Evolutionary conservation across 2,329 filamentous ascomycete species (phyloP), one percentile per base, ranked within the genome.

Genomic region (Nigrograna mackinnonii): DNA sequence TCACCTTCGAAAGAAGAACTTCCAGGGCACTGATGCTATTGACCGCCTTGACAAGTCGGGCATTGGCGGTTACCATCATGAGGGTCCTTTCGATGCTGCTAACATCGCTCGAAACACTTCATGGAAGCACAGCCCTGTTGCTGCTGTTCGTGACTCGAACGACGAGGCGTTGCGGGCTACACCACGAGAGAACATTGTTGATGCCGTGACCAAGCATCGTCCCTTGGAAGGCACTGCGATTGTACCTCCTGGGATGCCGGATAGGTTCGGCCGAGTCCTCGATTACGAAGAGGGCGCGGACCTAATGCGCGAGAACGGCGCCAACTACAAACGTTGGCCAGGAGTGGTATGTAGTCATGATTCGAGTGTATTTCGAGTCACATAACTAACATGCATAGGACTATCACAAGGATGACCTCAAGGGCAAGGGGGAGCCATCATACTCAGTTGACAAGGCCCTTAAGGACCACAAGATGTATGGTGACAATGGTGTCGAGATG

Each of bases 71-170:
- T 96, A 95, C 68, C 92, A 96, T 67, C 92, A 97, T 58, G 89
- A 86, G 50, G 91, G 92, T 0, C 92, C 92, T 0, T 97, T 88
- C 56, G 92, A 97, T 64, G 89, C 91, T 7, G 86, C 89, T 2
- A 77, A 89, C 39, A 75, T 86, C 2, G 82, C 87, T 11, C 80
- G 89, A 35, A 96, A 96, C 70, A 76, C 72, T 4, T 76, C 83
- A 56, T 77, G 74, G 55, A 72, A 76, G 41, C 70, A 66, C 44
- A 85, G 88, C 3, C 91, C 92, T 0, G 71, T 96, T 6, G 89
- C 87, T 20, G 92, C 91, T 2, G 80, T 95, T 4, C 75, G 76
- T 42, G 77, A 81, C 3, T 84, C 83, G 31, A 96, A 94, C 68
- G 75, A 78, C 40, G 87, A 90, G 64, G 88, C 91, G 0, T 67